These are phyloP conservation scores for Fagus crenata DNA, from an alignment of 306 rosid species.

Conservation along the genomic window DNA sequence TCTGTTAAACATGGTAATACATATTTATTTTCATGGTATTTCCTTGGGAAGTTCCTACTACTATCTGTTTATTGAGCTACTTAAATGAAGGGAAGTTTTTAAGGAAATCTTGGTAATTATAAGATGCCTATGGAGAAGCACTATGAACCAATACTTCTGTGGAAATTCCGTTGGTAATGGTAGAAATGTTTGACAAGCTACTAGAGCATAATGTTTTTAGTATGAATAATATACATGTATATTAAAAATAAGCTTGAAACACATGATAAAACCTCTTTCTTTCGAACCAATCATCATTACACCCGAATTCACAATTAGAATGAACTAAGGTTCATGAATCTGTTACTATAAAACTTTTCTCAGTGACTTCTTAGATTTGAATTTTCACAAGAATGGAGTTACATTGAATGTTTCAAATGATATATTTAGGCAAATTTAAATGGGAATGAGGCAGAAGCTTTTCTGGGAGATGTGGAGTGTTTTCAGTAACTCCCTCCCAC, in stretches of 20 bases:
- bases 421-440: background rate
- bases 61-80: background rate
- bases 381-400: background rate
- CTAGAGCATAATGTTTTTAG: background rate
- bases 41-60: background rate
- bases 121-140: background rate
- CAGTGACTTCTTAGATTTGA: background rate
- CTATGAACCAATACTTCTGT: background rate
- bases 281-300: background rate
- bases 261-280: background rate
- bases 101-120: background rate
- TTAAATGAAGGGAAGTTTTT: background rate
- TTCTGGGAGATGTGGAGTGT: background rate
- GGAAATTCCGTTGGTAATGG: background rate
- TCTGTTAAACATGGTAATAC: slow-evolving; percentile 6
- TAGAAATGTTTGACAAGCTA: background rate
- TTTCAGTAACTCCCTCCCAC: too few relatives aligned
- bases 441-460: too few relatives aligned
- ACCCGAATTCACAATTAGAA: background rate
- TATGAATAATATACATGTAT: background rate
- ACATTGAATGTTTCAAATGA: background rate
- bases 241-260: background rate
- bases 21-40: background rate
- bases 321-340: too few relatives aligned
- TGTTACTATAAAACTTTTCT: too few relatives aligned